Evolutionary conservation across 2,329 filamentous ascomycete species (phyloP), one percentile per base, ranked within the genome.

Genomic region (Fusarium sp.): DNA sequence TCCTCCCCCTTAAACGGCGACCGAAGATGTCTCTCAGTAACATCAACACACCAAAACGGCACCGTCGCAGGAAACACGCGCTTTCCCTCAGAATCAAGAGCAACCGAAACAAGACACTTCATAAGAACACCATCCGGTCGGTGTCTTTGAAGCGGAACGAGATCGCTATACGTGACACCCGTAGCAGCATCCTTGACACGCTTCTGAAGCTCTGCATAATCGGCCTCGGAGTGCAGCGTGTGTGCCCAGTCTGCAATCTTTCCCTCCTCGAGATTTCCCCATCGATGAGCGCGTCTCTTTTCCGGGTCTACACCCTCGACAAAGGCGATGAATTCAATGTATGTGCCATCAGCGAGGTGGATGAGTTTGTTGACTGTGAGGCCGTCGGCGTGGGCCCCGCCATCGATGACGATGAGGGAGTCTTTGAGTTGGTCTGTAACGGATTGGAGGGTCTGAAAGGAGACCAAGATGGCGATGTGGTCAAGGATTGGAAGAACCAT

Each of bases 11-110:
- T 74, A 1, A 81, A 82, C 0, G 91, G 89, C 4, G 92, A 91
- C 0, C 91, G 82, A 3, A 89, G 78, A n/a, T 82, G 73, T 8
- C 91, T 80, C 3, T 86, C 82, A 2, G 91, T 93, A 14, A 89
- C 81, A 78, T 93, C 92, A 56, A 93, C 85, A 76, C 90, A 92
- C 85, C 88, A 93, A 74, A 93, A 93, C 0, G 91, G 92, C 13
- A 91, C 77, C 16, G 82, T 81, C 0, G 91, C 90, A 1, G 87
- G 82, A 10, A 82, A 80, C 1, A 83, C 72, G 1, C 73, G 71
- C 3, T 66, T 52, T 6, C 76, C 75, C 1, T 67, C 58, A 0
- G 67, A 69, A 37, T 70, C 78, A 14, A 82, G 81, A 0, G 83
- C 79, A 1, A 85, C 84, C 20, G 89, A 88, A 27, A 90, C 86